A percentile compares a stretch with the other conserved stretches of the same genome.
phyloP scores from a whole-genome alignment of 306 rosid genomes.

The Rosa persica region DNA sequence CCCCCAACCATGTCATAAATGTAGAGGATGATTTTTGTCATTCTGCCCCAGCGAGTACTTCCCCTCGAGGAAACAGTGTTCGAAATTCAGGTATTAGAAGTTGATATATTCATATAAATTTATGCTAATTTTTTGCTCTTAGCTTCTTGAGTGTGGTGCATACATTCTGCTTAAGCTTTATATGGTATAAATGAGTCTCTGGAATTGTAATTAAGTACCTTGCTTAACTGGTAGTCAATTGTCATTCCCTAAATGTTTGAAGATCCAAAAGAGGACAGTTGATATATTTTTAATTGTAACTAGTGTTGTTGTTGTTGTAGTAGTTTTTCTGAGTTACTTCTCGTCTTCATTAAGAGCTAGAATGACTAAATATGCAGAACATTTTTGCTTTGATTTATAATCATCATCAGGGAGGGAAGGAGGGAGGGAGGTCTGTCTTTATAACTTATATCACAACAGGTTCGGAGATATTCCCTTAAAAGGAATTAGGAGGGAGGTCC shows the following conservation, averaged over 20 bases:
- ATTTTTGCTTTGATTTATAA: background rate
- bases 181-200: background rate
- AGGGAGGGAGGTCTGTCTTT: background rate
- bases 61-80: background rate
- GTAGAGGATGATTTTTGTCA: background rate
- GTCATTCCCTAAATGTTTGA: too few species aligned
- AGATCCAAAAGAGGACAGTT: background rate
- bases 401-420: background rate
- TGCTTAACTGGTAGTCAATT: background rate
- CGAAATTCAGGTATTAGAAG: constrained; percentile 7
- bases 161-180: background rate
- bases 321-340: too few species aligned
- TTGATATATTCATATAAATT: background rate
- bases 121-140: background rate
- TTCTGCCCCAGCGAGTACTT: background rate
- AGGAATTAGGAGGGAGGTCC: background rate
- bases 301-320: background rate
- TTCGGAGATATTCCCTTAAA: background rate
- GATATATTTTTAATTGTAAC: background rate
- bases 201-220: background rate
- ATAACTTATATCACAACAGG: background rate
- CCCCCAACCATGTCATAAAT: background rate
- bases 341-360: background rate
- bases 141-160: background rate
- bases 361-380: background rate